These are phyloP conservation scores for Phytophthora pistaciae DNA, from an alignment of 352 stramenopile species.

Conservation along the genomic window DNA sequence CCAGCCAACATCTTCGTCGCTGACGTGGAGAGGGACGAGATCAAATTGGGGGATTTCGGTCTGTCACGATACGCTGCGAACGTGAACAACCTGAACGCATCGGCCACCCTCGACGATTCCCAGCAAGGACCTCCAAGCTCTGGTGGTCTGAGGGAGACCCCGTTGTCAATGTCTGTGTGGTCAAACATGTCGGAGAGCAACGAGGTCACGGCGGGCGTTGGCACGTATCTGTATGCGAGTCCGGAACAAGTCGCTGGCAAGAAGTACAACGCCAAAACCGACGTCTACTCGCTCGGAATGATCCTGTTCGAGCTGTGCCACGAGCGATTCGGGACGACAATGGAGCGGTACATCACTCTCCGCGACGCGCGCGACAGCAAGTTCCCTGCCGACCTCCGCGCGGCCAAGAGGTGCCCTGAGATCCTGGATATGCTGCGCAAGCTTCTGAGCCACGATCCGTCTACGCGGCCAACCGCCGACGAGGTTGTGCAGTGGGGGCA, in stretches of 20 bases:
- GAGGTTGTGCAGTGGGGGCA: constrained; percentile 86
- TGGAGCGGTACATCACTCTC: constrained; percentile 90
- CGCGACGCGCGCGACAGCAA: constrained; percentile 77
- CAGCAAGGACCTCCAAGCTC: constrained; percentile 31
- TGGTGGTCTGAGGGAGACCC: constrained; percentile 33
- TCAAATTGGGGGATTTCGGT: constrained; percentile 93
- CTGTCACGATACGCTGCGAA: constrained; percentile 87
- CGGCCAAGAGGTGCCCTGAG: constrained; percentile 65
- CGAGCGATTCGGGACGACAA: constrained; percentile 88
- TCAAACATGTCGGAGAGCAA: constrained; percentile 81
- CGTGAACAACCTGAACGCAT: constrained; percentile 74
- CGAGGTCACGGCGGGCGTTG: constrained; percentile 89
- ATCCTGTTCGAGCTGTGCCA: constrained; percentile 93
- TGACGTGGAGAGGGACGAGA: constrained; percentile 83
- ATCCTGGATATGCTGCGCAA: constrained; percentile 76
- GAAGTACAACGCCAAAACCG: constrained; percentile 93
- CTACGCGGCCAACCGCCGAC: constrained; percentile 58
- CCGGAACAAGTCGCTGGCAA: constrained; percentile 91
- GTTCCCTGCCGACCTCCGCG: constrained; percentile 63
- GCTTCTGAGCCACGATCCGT: constrained; percentile 65
- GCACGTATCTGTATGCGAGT: constrained; percentile 92
- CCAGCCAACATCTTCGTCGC: constrained; percentile 93
- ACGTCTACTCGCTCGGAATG: constrained; percentile 93
- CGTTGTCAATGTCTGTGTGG: constrained; percentile 66
- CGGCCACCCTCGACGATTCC: constrained; percentile 45